Base-by-base conservation (phyloP, 2,329 filamentous ascomycete species). In the Diaporthe aspalathi region DNA sequence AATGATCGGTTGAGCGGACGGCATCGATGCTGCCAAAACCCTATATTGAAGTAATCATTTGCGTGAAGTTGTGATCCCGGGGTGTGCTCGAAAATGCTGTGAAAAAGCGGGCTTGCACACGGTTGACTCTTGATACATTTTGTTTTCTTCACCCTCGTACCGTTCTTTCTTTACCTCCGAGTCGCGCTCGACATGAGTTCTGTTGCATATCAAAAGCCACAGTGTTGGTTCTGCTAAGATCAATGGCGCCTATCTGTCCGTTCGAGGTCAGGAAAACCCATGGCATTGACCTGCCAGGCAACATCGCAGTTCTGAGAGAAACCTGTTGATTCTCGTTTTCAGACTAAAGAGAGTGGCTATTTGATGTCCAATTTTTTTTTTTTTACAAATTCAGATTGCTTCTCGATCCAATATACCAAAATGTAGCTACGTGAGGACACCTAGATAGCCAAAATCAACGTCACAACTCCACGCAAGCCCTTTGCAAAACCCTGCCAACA, bases 381-480 rank as follows among this genome's bases (percentile, higher is more conserved):
- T n/a, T n/a, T n/a, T n/a, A n/a, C n/a, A 38, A 12, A 56, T 22
- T 52, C 45, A 43, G 22, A 52, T 40, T 68, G 67, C 67, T 50
- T 68, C 43, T 60, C 47, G 67, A 8, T 52, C n/a, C 53, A 22
- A 38, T 60, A 43, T 68, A 60, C 29, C 67, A 68, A 35, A 68
- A 50, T 68, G 29, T 49, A 22, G 47, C 67, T 60, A 68, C 56
- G 47, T 60, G 47, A 60, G 47, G 32, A 35, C n/a, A n/a, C 32
- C 9, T 60, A 60, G 53, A 60, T 50, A 60, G 27, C 9, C 5
- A 60, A 40, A 68, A 52, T 50, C 53, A 67, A 16, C 50, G 7
- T 65, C 60, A 65, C 45, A 57, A 68, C 66, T 68, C 66, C 52
- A n/a, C 43, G 66, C 66, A 68, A 24, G n/a, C 53, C 67, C 22